Base-by-base conservation (phyloP, 768 basidiomycete genomes). In the Podaxis mareebaensis region DNA sequence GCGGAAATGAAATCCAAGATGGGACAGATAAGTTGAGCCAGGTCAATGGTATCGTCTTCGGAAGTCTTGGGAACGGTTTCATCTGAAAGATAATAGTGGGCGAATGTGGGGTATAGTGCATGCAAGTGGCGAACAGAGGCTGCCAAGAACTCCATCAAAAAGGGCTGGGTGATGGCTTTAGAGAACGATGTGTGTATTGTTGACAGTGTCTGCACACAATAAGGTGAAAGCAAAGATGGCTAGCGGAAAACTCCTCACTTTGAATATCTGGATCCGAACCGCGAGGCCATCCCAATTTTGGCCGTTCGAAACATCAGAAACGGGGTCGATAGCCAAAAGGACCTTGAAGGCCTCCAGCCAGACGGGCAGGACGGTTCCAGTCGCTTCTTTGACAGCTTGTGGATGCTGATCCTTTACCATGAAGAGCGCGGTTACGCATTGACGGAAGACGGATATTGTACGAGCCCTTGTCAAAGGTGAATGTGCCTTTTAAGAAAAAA, bases 341-440 rank as follows among this genome's bases (percentile, higher is more conserved):
- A 87, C 85, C 65, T 86, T 87, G 80, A 98, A 95, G 0, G 93
- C 92, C 40, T 91, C 89, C n/a, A 98, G 76, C 97, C 97, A 99
- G 15, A 88, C 81, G 1, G 96, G 93, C 5, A 96, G 84, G 46
- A 98, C 87, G 49, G 86, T 83, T 26, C 85, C 87, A 38, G 86
- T 85, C 0, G 95, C 95, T 67, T 92, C 89, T 69, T 91, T 91
- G 40, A 93, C 92, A 0, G 92, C 85, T 62, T 90, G 86, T 0
- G 95, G 93, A 68, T 95, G 90, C 67, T 95, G 90, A 39, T 95
- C 94, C 72, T 95, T 95, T 61, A 99, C 94, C 88, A 96, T 98
- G 75, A 92, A 95, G 17, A 99, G 81, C 4, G 95, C 90, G 57
- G 87, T 85, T 3, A 97, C 81, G 70, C 94, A 95, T 78, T 98